Evolutionary conservation across 345 rosid genomes (phyloP).

Genomic region (Eutrema japonicum): DNA sequence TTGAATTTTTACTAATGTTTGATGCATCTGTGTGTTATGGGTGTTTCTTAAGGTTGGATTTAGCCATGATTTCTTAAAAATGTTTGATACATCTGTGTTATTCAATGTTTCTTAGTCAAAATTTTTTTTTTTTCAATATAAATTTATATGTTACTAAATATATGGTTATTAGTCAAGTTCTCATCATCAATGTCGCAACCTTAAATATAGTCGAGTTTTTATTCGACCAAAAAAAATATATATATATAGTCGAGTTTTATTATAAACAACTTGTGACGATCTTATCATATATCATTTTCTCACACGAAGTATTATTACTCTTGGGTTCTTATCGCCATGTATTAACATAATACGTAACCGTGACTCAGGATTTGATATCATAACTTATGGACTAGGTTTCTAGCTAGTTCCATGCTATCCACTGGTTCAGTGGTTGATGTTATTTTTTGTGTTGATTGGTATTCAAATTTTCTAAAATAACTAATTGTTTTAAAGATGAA

Average conservation of each 20-base stretch:
- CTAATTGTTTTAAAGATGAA: background rate
- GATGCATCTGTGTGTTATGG: background rate
- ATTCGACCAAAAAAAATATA: too few species aligned
- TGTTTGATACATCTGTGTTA: background rate
- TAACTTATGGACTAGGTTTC: background rate
- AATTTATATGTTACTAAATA: too few species aligned
- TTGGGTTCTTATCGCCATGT: constrained; percentile 1
- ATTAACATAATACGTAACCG: background rate
- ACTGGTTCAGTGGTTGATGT: constrained; percentile 8
- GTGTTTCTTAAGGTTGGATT: background rate
- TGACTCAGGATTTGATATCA: background rate
- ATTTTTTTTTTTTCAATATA: too few species aligned
- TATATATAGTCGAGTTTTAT: background rate
- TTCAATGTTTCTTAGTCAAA: background rate
- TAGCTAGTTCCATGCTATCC: constrained; percentile 5
- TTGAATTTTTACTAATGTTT: background rate
- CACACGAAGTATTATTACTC: background rate
- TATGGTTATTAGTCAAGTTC: background rate
- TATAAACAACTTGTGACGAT: background rate
- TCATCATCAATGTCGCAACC: background rate
- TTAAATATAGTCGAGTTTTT: background rate
- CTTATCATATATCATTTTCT: background rate
- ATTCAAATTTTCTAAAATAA: background rate
- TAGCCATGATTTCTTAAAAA: background rate
- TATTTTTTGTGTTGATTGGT: constrained; percentile 7